Evolutionary conservation across 2,329 filamentous ascomycete species (phyloP), one percentile per base, ranked within the genome.

Genomic region (Cladosporium sp.): DNA sequence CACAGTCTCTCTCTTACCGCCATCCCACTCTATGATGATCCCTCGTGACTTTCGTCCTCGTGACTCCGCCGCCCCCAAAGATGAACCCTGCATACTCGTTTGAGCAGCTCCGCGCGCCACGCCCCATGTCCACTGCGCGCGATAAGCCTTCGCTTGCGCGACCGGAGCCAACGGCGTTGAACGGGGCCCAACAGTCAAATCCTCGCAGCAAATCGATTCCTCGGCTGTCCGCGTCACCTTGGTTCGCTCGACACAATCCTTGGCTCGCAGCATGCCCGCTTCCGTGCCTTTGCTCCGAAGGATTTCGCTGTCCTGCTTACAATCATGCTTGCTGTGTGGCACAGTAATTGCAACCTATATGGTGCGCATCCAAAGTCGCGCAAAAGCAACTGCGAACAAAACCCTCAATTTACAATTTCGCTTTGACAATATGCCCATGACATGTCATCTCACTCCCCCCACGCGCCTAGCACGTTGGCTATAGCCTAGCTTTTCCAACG

Each of bases 91-190:
- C 54, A 57, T 57, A 16, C 54, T 57, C 54, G 25, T 59, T 48
- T 26, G 54, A 25, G 34, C 57, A 59, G 16, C 57, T 59, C 57
- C 57, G 57, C 57, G 30, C 57, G 57, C 57, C 57, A 58, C 57
- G n/a, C 57, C 57, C 53, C 53, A 57, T 36, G 28, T 30, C 53
- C 7, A 26, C 32, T 18, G 54, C 28, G n/a, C 13, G 30, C 54
- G 54, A 57, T 57, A 57, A 57, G 54, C 32, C 54, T 36, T 59
- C 57, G 57, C 57, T 59, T 59, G 57, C 57, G 51, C 51, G n/a
- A 54, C 51, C 51, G 32, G 51, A 53, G 11, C 26, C 49, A 53
- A n/a, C 26, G 48, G 21, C 23, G 21, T 26, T 18, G 13, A 46
- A 46, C n/a, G 39, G n/a, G 39, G n/a, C 39, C 8, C n/a, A 21